Evolutionary conservation across 257 asterid genomes (phyloP).

Genomic region (Plectranthus barbatus): DNA sequence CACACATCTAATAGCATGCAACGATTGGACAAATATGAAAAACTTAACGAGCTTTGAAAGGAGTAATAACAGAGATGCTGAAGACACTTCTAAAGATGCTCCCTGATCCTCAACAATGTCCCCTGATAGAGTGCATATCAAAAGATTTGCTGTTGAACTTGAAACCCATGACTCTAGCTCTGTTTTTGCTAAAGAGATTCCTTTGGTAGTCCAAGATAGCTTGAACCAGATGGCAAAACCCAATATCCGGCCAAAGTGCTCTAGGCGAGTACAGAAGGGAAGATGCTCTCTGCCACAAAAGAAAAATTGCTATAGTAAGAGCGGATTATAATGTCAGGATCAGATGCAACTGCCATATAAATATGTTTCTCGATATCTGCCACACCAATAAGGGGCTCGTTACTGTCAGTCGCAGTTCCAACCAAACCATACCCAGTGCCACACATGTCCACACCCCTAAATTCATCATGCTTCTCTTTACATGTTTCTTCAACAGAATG

Average conservation of each 20-base stretch:
- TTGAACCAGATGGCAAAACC: conserved; percentile 54
- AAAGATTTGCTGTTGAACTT: background rate
- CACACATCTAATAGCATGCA: too few species aligned
- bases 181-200: conserved; percentile 34
- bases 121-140: background rate
- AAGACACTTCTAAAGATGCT: too few species aligned
- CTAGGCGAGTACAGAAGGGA: conserved; percentile 58
- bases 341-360: conserved; percentile 63
- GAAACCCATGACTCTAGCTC: background rate
- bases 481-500: conserved; percentile 55
- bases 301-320: conserved; percentile 83
- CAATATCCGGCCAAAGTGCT: conserved; percentile 72
- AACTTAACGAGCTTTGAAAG: too few species aligned
- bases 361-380: conserved; percentile 48
- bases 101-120: background rate
- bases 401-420: conserved; percentile 11
- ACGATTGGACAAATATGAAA: too few species aligned
- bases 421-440: conserved; percentile 14
- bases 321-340: conserved; percentile 66
- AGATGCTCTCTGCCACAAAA: conserved; percentile 70
- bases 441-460: conserved; percentile 7
- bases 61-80: too few species aligned
- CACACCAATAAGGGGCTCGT: conserved; percentile 20
- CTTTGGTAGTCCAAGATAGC: conserved; percentile 60
- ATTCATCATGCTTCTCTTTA: conserved; percentile 29